These are phyloP conservation scores for Usnea hakonensis DNA, from an alignment of 495 filamentous ascomycete species.

Conservation along the genomic window DNA sequence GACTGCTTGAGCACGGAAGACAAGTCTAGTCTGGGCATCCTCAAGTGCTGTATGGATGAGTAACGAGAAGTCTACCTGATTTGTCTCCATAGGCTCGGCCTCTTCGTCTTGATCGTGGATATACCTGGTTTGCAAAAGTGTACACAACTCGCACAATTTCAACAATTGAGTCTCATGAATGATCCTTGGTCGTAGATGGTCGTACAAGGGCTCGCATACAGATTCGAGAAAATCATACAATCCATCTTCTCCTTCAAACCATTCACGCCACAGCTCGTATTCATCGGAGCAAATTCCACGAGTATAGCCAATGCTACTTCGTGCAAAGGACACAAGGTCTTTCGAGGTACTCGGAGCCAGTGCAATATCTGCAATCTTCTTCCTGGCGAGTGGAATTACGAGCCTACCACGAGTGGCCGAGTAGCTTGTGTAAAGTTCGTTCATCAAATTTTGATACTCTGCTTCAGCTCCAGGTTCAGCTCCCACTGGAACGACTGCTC, in stretches of 20 bases:
- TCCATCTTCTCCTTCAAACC: constrained; percentile 62
- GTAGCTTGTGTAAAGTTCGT: constrained; percentile 61
- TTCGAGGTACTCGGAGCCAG: constrained; percentile 58
- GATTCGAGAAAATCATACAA: constrained; percentile 66
- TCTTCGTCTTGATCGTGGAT: constrained; percentile 67
- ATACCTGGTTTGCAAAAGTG: constrained; percentile 77
- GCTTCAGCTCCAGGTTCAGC: constrained; percentile 55
- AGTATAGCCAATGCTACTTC: constrained; percentile 61
- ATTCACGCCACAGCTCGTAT: constrained; percentile 66
- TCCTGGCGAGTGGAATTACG: constrained; percentile 49
- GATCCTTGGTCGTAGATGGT: constrained; percentile 59
- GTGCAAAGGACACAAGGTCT: constrained; percentile 60
- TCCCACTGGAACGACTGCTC: constrained; percentile 52
- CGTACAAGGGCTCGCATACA: constrained; percentile 68
- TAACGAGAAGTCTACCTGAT: constrained; percentile 57
- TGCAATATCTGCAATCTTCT: constrained; percentile 58
- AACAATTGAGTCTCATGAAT: constrained; percentile 64
- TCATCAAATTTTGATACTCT: constrained; percentile 59
- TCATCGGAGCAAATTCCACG: constrained; percentile 66
- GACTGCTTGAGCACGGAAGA: constrained; percentile 61
- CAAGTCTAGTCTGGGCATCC: constrained; percentile 67
- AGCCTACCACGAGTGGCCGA: constrained; percentile 50
- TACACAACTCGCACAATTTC: constrained; percentile 74
- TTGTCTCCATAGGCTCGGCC: constrained; percentile 44
- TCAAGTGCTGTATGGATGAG: constrained; percentile 62